Evolutionary conservation across 805 yeast genomes (phyloP), one percentile per base, ranked within the genome.

Genomic region (Ogataea allantospora): DNA sequence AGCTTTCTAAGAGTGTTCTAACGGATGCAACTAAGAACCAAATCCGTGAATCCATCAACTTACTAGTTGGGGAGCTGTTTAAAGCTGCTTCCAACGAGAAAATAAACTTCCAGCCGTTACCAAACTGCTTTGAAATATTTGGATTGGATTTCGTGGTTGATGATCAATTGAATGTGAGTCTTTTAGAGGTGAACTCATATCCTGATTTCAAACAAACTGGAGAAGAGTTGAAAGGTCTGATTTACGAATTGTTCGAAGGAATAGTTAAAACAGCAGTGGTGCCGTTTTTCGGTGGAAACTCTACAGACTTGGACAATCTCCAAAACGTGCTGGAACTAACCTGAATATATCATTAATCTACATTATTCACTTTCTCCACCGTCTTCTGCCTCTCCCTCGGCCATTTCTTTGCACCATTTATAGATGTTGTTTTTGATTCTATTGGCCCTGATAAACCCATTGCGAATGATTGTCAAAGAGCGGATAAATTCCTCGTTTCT

Each of bases 141-240:
- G 99, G 99, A 0, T 68, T 93, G 11, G 99, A 93, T 58, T 89
- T 88, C 59, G 61, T 93, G 38, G 84, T 93, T 12, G 80, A 78
- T 50, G 65, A 62, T 2, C 66, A 75, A 20, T 55, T 60, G 15
- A 58, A 70, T 10, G 91, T 84, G 3, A 70, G 68, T 30, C 56
- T 93, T 18, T 63, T 91, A 27, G 98, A 93, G 60, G 86, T 88
- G 30, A 93, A 93, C 54, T 82, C 98, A 11, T 93, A 83, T 55
- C 99, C 99, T 1, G 99, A 93, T 57, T 93, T 93, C 65, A 88
- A 88, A 54, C 99, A 93, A 63, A 93, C 98, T 0, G 99, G 99
- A 12, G 75, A 66, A 11, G 83, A 74, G 6, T 67, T 91, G 50
- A 84, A 83, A 54, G 66, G 51, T 2, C 53, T 88, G 15, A 84